Conservation (phyloP, 2,329 filamentous ascomycete species). For the Lachnellula arida region DNA sequence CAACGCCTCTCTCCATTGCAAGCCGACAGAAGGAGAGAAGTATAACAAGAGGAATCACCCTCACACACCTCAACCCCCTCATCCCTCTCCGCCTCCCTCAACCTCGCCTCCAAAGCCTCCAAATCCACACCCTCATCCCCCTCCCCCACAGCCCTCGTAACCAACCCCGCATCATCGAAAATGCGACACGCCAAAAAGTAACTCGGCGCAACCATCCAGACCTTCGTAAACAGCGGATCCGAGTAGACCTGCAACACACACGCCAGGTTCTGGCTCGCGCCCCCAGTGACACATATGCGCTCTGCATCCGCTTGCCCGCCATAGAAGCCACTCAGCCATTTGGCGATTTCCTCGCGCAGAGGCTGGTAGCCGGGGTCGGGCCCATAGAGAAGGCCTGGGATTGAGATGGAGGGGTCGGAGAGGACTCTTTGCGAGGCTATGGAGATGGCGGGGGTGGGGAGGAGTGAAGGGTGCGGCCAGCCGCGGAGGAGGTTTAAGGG, state of each 20-base stretch:
- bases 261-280: slow-evolving; percentile 78
- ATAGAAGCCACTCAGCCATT: slow-evolving; percentile 60
- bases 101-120: slow-evolving; percentile 44
- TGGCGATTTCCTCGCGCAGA: slow-evolving; percentile 63
- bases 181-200: slow-evolving; percentile 85
- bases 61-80: slow-evolving; percentile 10
- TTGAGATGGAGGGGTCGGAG: slow-evolving; percentile 51
- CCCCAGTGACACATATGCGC: slow-evolving; percentile 76
- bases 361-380: slow-evolving; percentile 69
- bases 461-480: slow-evolving; percentile 51
- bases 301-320: slow-evolving; percentile 35
- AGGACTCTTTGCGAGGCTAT: slow-evolving; percentile 53
- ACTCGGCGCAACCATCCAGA: slow-evolving; percentile 79
- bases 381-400: slow-evolving; percentile 70
- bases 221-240: slow-evolving; percentile 69
- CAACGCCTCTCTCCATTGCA: neutral
- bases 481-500: slow-evolving; percentile 62
- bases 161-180: slow-evolving; percentile 76
- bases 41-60: neutral
- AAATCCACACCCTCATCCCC: slow-evolving; percentile 74
- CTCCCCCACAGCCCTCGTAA: slow-evolving; percentile 67
- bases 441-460: slow-evolving; percentile 33
- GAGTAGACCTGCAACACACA: slow-evolving; percentile 75
- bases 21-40: neutral
- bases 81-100: slow-evolving; percentile 12